Evolutionary conservation across 1,284 basidiomycete species (phyloP).

Genomic region (Trichosporon sp.): DNA sequence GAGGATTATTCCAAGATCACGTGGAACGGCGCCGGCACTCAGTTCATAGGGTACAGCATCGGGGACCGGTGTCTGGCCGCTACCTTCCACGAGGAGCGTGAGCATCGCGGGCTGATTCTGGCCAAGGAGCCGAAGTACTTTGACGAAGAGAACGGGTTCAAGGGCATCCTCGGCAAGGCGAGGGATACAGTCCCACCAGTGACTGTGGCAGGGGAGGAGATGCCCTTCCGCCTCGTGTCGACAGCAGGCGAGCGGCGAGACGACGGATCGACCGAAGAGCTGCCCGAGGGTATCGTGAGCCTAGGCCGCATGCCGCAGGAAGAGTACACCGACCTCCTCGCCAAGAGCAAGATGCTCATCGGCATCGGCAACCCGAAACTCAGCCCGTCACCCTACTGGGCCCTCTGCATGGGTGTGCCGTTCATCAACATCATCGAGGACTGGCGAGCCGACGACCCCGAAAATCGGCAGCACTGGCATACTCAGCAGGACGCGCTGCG

Average conservation of each 20-base stretch:
- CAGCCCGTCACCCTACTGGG: constrained; percentile 41
- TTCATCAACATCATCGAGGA: constrained; percentile 47
- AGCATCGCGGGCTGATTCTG: constrained; percentile 42
- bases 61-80: constrained; percentile 35
- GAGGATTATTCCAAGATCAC: constrained; percentile 32
- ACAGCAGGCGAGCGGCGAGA: constrained; percentile 17
- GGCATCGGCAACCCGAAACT: constrained; percentile 13
- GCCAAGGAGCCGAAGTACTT: constrained; percentile 43
- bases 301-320: constrained; percentile 7
- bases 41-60: constrained; percentile 48
- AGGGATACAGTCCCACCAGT: constrained; percentile 7
- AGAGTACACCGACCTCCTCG: constrained; percentile 11
- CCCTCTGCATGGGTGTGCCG: constrained; percentile 49
- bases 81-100: constrained; percentile 18
- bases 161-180: constrained; percentile 2
- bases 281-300: constrained; percentile 4
- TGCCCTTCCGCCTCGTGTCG: constrained; percentile 26
- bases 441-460: constrained; percentile 38
- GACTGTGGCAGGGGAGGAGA: constrained; percentile 6
- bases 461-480: constrained; percentile 39
- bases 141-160: constrained; percentile 7
- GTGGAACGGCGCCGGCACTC: constrained; percentile 20
- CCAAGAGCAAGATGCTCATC: constrained; percentile 13
- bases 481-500: constrained; percentile 44
- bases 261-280: background rate